Percentiles rank a stretch among this genome's conserved stretches.
Conservation (phyloP, 305 asterid genomes). For the Salvia sclarea region DNA sequence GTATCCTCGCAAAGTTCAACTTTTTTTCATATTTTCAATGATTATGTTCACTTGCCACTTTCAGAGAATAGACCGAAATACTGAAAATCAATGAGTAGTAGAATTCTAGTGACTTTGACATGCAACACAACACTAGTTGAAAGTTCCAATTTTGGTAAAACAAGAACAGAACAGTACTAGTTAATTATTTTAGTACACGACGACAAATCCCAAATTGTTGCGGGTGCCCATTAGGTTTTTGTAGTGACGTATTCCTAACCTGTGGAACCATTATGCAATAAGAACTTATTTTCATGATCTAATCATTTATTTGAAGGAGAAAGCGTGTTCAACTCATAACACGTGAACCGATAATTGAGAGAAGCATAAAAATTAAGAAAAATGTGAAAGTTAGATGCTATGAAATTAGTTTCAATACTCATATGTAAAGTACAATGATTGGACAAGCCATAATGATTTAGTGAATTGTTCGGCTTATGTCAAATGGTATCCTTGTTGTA, state of each 20-base stretch:
- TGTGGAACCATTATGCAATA: background rate
- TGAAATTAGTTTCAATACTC: background rate
- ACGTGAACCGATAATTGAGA: background rate
- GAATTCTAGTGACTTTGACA: too few relatives aligned
- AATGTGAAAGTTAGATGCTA: background rate
- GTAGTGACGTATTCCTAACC: background rate
- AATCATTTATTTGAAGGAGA: background rate
- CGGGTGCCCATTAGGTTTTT: too few relatives aligned
- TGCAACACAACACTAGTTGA: too few relatives aligned
- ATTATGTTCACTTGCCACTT: too few relatives aligned
- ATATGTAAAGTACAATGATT: background rate
- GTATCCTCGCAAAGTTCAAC: too few relatives aligned
- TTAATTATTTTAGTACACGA: too few relatives aligned
- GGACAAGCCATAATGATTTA: background rate
- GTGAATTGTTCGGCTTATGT: background rate
- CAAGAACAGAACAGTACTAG: too few relatives aligned
- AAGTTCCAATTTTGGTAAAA: too few relatives aligned
- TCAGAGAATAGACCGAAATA: too few relatives aligned
- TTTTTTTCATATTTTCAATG: too few relatives aligned
- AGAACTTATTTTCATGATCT: background rate
- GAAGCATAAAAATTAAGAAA: background rate
- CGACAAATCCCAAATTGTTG: too few relatives aligned
- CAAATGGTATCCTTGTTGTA: background rate
- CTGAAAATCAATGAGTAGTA: too few relatives aligned
- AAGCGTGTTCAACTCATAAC: background rate